Conservation (phyloP, 495 filamentous ascomycete genomes). For the Aspergillus olivimuriae region DNA sequence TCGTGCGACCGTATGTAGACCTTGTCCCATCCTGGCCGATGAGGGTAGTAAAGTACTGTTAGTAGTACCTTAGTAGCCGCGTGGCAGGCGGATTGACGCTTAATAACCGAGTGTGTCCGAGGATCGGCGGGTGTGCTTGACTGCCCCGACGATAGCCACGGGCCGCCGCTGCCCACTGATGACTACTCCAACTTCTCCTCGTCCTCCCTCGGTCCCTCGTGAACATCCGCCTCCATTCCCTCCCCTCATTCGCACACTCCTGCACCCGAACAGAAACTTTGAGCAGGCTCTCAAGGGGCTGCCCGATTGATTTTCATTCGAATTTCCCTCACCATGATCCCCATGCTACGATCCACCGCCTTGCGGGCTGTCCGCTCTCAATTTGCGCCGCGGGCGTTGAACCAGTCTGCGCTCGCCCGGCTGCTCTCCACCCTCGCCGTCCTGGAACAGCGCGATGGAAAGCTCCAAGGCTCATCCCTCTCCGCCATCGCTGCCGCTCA, state of each 20-base stretch:
- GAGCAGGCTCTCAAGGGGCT: slow-evolving; percentile 12
- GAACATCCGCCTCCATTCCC: slow-evolving; percentile 15
- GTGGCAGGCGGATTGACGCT: slow-evolving; percentile 1
- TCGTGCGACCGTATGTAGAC: no score
- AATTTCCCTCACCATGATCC: slow-evolving; percentile 29
- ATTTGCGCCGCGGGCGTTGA: slow-evolving; percentile 25
- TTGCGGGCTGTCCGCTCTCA: slow-evolving; percentile 45
- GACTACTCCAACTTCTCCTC: slow-evolving; percentile 12
- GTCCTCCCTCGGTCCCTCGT: slow-evolving; percentile 19
- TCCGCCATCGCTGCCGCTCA: slow-evolving; percentile 81
- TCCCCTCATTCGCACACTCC: slow-evolving; percentile 14
- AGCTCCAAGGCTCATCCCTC: slow-evolving; percentile 74
- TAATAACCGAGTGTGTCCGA: slow-evolving; percentile 39
- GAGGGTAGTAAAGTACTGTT: no score
- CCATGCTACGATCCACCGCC: slow-evolving; percentile 36
- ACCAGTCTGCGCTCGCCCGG: slow-evolving; percentile 50
- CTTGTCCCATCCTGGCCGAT: no score
- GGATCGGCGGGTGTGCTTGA: slow-evolving; percentile 28
- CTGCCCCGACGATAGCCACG: slow-evolving; percentile 15
- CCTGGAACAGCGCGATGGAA: slow-evolving; percentile 88
- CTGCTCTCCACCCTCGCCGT: slow-evolving; percentile 84
- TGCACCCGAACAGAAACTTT: no score
- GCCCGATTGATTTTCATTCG: neutral
- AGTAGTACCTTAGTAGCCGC: neutral
- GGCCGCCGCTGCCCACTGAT: slow-evolving; percentile 3